These are phyloP conservation scores for Tylopilus intermedius DNA, from an alignment of 768 basidiomycete genomes.

Conservation along the genomic window DNA sequence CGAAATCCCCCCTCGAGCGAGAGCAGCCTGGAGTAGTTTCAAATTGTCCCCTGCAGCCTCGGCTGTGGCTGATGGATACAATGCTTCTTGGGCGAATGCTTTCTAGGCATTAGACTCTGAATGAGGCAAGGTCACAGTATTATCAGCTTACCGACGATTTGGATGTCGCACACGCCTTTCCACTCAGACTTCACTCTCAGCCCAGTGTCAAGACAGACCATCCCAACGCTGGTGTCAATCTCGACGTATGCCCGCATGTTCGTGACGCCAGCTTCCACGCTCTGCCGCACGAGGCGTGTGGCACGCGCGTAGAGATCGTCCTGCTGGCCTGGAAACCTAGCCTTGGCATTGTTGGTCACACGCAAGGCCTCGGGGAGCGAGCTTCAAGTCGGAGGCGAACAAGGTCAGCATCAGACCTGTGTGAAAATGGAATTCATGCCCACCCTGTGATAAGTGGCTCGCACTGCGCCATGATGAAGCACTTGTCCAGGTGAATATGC, in stretches of 20 bases:
- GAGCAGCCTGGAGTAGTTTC: slow-evolving; percentile 41
- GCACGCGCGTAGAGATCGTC: slow-evolving; percentile 49
- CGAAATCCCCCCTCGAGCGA: slow-evolving; percentile 36
- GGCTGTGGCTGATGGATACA: slow-evolving; percentile 38
- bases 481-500: slow-evolving; percentile 67
- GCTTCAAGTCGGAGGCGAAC: slow-evolving; percentile 26
- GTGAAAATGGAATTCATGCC: slow-evolving; percentile 7
- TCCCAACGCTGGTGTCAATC: slow-evolving; percentile 50
- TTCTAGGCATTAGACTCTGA: too few relatives aligned
- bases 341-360: slow-evolving; percentile 49
- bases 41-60: slow-evolving; percentile 42
- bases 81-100: slow-evolving; percentile 62
- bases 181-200: slow-evolving; percentile 44
- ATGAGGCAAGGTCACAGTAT: neutral
- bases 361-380: slow-evolving; percentile 53
- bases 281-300: slow-evolving; percentile 49
- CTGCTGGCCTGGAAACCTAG: slow-evolving; percentile 37
- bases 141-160: slow-evolving; percentile 45
- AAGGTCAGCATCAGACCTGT: neutral
- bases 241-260: slow-evolving; percentile 67
- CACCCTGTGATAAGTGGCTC: slow-evolving; percentile 50
- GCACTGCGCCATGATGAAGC: slow-evolving; percentile 57
- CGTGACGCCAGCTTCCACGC: slow-evolving; percentile 58
- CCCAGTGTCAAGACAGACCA: slow-evolving; percentile 51
- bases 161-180: slow-evolving; percentile 46